phyloP scores from a whole-genome alignment of 768 basidiomycete genomes.

The Cytidiella melzeri region DNA sequence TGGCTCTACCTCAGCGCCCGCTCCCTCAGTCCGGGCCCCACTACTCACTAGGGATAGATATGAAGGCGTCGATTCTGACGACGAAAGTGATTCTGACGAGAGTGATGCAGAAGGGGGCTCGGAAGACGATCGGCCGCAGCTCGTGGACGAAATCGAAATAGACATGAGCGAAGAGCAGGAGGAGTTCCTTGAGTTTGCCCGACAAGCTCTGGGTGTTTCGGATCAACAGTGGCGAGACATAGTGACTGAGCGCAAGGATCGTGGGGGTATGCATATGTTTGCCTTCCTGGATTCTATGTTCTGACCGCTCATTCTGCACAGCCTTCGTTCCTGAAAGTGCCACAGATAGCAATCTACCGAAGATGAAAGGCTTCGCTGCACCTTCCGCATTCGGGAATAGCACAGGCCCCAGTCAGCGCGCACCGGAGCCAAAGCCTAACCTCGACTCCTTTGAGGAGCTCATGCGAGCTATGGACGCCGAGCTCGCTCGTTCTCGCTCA shows the following conservation, averaged over 20 bases:
- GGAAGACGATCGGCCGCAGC: conserved; percentile 78
- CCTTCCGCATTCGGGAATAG: neutral
- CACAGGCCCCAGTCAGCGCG: neutral
- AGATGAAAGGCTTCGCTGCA: neutral
- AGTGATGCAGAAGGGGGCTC: conserved; percentile 47
- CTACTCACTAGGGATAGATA: conserved; percentile 78
- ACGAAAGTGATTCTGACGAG: conserved; percentile 69
- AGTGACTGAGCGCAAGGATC: conserved; percentile 61
- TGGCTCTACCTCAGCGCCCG: neutral
- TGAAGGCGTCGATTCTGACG: conserved; percentile 85
- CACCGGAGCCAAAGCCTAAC: conserved; percentile 43
- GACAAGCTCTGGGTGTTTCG: conserved; percentile 83
- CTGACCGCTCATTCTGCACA: no score
- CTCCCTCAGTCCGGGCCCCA: conserved; percentile 61
- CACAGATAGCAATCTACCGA: conserved; percentile 2
- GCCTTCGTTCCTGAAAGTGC: conserved; percentile 50
- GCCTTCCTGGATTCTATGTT: no score
- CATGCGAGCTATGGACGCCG: conserved; percentile 92
- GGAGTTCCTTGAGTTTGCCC: conserved; percentile 92
- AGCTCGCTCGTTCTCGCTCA: conserved; percentile 45
- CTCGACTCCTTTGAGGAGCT: conserved; percentile 93
- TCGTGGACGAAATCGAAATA: conserved; percentile 79
- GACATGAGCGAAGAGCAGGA: conserved; percentile 93
- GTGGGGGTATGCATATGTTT: conserved; percentile 63
- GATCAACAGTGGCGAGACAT: conserved; percentile 91